These are phyloP conservation scores for Zygoascus tannicola DNA, from an alignment of 805 yeast species.

Conservation along the genomic window DNA sequence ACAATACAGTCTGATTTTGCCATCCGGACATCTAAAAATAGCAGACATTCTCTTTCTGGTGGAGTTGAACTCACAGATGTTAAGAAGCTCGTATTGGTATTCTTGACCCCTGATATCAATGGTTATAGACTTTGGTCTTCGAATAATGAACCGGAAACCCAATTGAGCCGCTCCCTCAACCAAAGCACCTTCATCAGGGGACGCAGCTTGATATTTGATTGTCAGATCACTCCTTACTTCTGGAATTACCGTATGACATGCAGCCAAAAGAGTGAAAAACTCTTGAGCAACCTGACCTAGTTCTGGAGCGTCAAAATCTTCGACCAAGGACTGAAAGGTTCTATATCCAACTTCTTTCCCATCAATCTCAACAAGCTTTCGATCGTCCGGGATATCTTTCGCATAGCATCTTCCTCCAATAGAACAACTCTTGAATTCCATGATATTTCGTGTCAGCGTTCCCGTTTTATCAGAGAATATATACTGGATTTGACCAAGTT, in stretches of 20 bases:
- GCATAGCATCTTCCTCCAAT: constrained; percentile 89
- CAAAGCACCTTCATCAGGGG: constrained; percentile 98
- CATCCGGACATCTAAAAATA: constrained; percentile 89
- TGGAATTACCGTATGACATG: constrained; percentile 97
- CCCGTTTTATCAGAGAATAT: constrained; percentile 97
- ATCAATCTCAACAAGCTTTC: constrained; percentile 57
- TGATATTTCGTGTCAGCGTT: constrained; percentile 86
- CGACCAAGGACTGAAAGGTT: constrained; percentile 53
- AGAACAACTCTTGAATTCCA: constrained; percentile 92
- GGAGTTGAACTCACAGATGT: constrained; percentile 93
- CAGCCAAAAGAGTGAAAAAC: constrained; percentile 73
- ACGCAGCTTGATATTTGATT: constrained; percentile 94
- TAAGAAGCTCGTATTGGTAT: constrained; percentile 64
- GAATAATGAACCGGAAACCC: constrained; percentile 75
- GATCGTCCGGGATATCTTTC: constrained; percentile 85
- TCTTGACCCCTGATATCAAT: constrained; percentile 47
- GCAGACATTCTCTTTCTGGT: constrained; percentile 98
- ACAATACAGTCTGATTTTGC: constrained; percentile 75
- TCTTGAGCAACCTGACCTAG: constrained; percentile 47
- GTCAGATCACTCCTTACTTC: constrained; percentile 43
- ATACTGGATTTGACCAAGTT: constrained; percentile 92
- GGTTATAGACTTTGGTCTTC: constrained; percentile 76
- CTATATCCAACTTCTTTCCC: constrained; percentile 76
- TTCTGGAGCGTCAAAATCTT: constrained; percentile 36
- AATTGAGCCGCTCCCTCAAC: constrained; percentile 91